A percentile compares a stretch with the other conserved stretches of the same genome.
phyloP scores from a whole-genome alignment of 331 rosid species.

The Quercus phellos region DNA sequence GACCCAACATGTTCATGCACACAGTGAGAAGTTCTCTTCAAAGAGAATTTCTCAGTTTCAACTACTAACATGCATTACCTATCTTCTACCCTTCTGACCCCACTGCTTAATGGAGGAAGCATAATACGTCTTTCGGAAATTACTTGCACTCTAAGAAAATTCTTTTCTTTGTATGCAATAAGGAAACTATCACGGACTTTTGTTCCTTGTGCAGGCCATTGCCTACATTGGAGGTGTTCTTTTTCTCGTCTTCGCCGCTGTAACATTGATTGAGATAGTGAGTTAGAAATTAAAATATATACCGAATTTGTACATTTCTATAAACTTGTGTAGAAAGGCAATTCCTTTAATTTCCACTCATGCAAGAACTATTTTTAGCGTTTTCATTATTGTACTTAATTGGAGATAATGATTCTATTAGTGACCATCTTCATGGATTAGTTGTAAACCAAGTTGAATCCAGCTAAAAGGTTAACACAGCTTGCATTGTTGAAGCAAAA shows the following conservation, averaged over 20 bases:
- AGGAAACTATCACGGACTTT: background rate
- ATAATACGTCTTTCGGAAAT: conserved; percentile 1
- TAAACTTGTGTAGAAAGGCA: background rate
- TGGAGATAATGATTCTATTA: background rate
- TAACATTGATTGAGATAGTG: conserved; percentile 66
- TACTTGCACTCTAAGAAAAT: background rate
- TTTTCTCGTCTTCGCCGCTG: conserved; percentile 82
- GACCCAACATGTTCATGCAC: conserved; percentile 31
- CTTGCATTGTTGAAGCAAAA: no score
- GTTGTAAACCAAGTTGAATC: no score
- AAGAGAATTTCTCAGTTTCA: conserved; percentile 23
- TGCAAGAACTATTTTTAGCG: background rate
- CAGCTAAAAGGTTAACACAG: no score
- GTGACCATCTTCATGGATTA: background rate
- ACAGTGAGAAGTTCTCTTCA: conserved; percentile 18
- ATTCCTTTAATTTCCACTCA: background rate
- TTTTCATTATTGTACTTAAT: background rate
- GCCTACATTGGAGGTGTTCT: conserved; percentile 89
- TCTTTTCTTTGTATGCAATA: background rate
- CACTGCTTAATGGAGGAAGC: conserved; percentile 19
- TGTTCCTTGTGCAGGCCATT: conserved; percentile 56
- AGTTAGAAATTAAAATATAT: conserved; percentile 23
- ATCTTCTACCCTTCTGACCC: conserved; percentile 17
- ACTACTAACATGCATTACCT: conserved; percentile 21
- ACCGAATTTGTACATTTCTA: background rate